Conservation (phyloP, 176 grass and related monocot genomes). For the Oryza glumipatula region DNA sequence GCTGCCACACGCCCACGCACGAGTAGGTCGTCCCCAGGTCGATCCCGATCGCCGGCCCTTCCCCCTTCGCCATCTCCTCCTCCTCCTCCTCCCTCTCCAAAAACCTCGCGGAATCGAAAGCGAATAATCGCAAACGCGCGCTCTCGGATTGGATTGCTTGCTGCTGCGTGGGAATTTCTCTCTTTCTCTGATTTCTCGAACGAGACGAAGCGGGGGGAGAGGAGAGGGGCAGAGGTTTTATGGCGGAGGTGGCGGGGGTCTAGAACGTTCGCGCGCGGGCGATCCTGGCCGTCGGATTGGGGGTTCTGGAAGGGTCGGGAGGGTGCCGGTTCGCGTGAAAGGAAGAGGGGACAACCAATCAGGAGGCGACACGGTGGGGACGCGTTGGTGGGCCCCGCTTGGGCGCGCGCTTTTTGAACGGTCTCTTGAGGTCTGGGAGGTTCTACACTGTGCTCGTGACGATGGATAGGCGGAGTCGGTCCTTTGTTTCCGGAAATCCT, state of each 20-base stretch:
- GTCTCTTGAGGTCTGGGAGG: slow-evolving; percentile 2
- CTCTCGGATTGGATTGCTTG: neutral
- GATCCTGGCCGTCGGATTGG: slow-evolving; percentile 39
- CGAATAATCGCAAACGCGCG: neutral
- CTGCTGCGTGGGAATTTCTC: neutral
- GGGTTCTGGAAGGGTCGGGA: slow-evolving; percentile 52
- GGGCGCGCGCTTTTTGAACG: neutral
- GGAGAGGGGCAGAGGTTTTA: slow-evolving; percentile 23
- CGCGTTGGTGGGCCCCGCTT: neutral
- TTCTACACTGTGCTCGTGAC: slow-evolving; percentile 32
- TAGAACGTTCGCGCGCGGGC: slow-evolving; percentile 26
- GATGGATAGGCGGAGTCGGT: neutral
- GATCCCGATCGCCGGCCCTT: slow-evolving; percentile 91
- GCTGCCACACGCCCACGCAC: slow-evolving; percentile 91
- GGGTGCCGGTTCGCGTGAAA: neutral
- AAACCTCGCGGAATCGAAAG: neutral
- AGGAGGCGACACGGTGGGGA: neutral
- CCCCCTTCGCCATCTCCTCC: slow-evolving; percentile 58
- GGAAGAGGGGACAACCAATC: neutral
- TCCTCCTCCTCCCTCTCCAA: neutral
- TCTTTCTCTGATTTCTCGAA: neutral
- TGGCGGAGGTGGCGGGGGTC: neutral
- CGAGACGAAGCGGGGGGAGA: neutral
- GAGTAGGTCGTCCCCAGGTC: slow-evolving; percentile 90
- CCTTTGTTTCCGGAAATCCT: too few relatives aligned